Base-by-base conservation (phyloP, 2,329 filamentous ascomycete species). In the Pseudogymnoascus sp. region DNA sequence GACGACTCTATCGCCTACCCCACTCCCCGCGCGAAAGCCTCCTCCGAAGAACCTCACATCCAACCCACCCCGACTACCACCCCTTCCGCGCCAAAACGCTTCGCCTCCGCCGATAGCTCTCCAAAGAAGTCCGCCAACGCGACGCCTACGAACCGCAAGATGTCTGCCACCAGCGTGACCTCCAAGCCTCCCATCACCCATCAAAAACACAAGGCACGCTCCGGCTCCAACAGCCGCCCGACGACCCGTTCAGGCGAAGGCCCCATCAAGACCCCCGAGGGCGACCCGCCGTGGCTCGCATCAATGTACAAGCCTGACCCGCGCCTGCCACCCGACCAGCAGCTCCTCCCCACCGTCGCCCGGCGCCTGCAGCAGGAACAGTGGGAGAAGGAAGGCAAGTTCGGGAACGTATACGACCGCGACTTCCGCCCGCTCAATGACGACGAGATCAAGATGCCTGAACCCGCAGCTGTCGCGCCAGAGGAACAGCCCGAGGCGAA, bases 231-330 rank as follows among this genome's bases (percentile, higher is more conserved):
- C 67, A 81, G 69, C 53, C 75, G 79, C 31, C 87, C 87, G 19
- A 78, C 80, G 2, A 90, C 87, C 1, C 80, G 86, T 65, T 85
- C 84, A 6, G 86, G 86, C 19, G 84, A 74, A 26, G 64, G 71
- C 73, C 70, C 75, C 71, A 75, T 81, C 70, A 84, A 91, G 72
- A 84, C 87, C 44, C 93, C 93, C 0, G 95, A 97, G 78, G 95
- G 95, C 19, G 93, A 97, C 62, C 92, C 95, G 9, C 95, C 95
- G 61, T 99, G 95, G 95, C 84, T 97, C 76, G 85, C 95, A 53
- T 90, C 89, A 21, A 91, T 96, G 76, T 99, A 97, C 76, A 96
- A 96, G 72, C 95, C 95, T 0, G 95, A 99, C 73, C 95, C 95
- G 31, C 88, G 92, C 65, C 80, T 99, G 35, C 95, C 95, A 5